phyloP scores from a whole-genome alignment of 106 monocot genomes.

The Phalaenopsis aphrodite region DNA sequence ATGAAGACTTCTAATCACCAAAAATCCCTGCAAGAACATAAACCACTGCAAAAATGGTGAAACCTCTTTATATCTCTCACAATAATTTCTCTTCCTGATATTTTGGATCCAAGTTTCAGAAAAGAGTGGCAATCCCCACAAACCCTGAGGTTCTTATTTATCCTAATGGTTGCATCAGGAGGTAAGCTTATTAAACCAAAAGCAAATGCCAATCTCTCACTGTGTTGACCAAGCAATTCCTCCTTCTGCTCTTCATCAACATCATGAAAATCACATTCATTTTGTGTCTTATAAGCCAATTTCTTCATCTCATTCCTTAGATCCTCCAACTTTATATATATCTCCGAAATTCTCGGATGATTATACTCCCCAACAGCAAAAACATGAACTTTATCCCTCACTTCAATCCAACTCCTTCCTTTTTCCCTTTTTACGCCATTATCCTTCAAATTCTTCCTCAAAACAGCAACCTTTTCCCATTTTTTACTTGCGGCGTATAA shows the following conservation, averaged over 20 bases:
- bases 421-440: constrained; percentile 31
- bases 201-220: constrained; percentile 45
- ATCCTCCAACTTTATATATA: constrained; percentile 17
- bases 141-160: constrained; percentile 53
- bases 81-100: constrained; percentile 36
- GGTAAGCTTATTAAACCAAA: constrained; percentile 29
- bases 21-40: constrained; percentile 56
- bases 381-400: constrained; percentile 1
- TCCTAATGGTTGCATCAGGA: constrained; percentile 22
- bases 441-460: constrained; percentile 18
- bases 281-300: constrained; percentile 26
- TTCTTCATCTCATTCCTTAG: constrained; percentile 4
- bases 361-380: constrained; percentile 1
- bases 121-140: constrained; percentile 67
- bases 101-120: constrained; percentile 35
- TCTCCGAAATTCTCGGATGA: constrained; percentile 8
- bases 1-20: constrained; percentile 27
- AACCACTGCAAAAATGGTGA: constrained; percentile 53
- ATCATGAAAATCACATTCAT: constrained; percentile 24
- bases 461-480: constrained; percentile 26
- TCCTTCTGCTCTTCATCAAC: constrained; percentile 36
- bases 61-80: constrained; percentile 57
- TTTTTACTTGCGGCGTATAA: constrained; percentile 6
- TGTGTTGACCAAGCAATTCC: constrained; percentile 29
- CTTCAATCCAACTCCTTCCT: constrained; percentile 42